These are phyloP conservation scores for Plenodomus biglobosus DNA, from an alignment of 2,329 filamentous ascomycete genomes.

Conservation along the genomic window DNA sequence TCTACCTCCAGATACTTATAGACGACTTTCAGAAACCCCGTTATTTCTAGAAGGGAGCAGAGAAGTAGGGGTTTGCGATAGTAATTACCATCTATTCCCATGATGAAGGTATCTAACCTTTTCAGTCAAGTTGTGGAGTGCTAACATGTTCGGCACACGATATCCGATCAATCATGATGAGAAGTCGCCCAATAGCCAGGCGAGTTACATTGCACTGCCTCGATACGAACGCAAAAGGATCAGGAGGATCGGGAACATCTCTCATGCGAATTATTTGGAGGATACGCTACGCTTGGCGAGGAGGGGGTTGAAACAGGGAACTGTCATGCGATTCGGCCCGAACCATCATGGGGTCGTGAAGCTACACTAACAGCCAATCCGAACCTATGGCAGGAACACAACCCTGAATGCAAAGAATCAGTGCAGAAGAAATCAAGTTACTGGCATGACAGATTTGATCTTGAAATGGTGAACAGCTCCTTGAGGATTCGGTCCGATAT, in stretches of 20 bases:
- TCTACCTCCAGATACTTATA: not conserved
- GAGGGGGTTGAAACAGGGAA: not conserved
- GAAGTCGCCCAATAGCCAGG: not conserved
- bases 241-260: not conserved
- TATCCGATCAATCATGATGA: not conserved
- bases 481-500: not conserved
- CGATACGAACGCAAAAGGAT: not conserved
- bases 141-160: not conserved
- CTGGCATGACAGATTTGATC: not conserved
- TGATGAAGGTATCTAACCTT: not conserved
- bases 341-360: not conserved
- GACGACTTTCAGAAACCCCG: not conserved
- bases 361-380: conserved; percentile 1
- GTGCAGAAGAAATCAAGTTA: not conserved
- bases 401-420: not conserved
- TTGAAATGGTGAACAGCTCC: not conserved
- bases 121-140: not conserved
- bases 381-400: not conserved
- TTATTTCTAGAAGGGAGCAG: not conserved
- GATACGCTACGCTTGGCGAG: not conserved
- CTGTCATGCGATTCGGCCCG: conserved; percentile 12
- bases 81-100: not conserved
- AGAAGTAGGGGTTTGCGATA: not conserved
- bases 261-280: not conserved
- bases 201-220: not conserved